phyloP scores from a whole-genome alignment of 2,329 filamentous ascomycete species.

The Sordariomycetes sp. region DNA sequence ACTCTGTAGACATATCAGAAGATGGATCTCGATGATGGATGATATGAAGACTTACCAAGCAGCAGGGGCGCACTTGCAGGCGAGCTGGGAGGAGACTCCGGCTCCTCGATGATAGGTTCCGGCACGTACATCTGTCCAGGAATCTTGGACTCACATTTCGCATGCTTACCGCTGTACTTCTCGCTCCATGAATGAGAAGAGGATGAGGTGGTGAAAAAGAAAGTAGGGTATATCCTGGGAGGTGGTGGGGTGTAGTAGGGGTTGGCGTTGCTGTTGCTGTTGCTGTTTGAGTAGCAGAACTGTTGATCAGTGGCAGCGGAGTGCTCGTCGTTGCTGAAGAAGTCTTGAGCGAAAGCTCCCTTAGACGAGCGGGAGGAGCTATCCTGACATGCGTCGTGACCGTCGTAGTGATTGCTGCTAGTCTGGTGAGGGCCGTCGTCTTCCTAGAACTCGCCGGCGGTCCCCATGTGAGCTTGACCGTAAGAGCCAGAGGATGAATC shows the following conservation, averaged over 20 bases:
- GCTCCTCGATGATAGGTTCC: slow-evolving; percentile 24
- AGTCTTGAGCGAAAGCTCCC: no score
- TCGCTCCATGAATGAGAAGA: no score
- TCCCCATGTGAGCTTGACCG: neutral
- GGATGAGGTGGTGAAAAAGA: neutral
- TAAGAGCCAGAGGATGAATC: no score
- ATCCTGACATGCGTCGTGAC: no score
- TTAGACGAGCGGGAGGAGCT: no score
- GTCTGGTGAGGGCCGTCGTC: slow-evolving; percentile 10
- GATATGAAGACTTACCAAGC: slow-evolving; percentile 20
- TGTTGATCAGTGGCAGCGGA: no score
- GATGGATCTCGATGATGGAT: no score
- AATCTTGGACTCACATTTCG: no score
- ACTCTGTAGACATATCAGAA: slow-evolving; percentile 1
- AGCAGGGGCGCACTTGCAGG: slow-evolving; percentile 13
- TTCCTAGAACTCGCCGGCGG: slow-evolving; percentile 15
- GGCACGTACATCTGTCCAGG: slow-evolving; percentile 9
- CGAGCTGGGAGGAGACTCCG: slow-evolving; percentile 14
- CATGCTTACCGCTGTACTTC: no score
- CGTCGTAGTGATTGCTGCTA: slow-evolving; percentile 1
- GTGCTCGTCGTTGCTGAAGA: no score
- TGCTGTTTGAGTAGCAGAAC: neutral
- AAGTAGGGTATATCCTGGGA: neutral
- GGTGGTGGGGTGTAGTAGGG: slow-evolving; percentile 5
- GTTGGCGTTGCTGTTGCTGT: neutral